A percentile compares a stretch with the other conserved stretches of the same genome.
Evolutionary conservation across 352 stramenopile genomes (phyloP).

Genomic region (Globisporangium orthogonon): DNA sequence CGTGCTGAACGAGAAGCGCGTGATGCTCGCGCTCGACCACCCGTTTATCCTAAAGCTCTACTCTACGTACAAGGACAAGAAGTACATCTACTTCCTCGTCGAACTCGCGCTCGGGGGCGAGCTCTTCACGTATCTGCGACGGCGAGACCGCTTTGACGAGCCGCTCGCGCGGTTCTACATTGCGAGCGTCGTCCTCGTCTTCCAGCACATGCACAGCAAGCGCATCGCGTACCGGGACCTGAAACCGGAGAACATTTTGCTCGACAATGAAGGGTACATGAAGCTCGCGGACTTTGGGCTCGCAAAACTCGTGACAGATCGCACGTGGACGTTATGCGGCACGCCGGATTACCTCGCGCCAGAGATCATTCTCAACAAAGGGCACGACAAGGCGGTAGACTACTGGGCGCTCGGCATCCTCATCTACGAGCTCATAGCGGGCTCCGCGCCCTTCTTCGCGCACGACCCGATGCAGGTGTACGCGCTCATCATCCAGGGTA

Average conservation of each 20-base stretch:
- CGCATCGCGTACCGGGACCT: slow-evolving; percentile 95
- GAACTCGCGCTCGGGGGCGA: slow-evolving; percentile 97
- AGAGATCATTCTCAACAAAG: slow-evolving; percentile 88
- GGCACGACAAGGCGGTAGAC: slow-evolving; percentile 89
- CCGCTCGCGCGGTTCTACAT: slow-evolving; percentile 91
- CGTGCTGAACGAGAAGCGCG: slow-evolving; percentile 96
- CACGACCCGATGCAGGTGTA: slow-evolving; percentile 96
- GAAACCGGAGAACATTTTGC: slow-evolving; percentile 93
- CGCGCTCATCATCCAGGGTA: slow-evolving; percentile 92
- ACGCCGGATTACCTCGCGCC: slow-evolving; percentile 93
- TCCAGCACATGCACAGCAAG: slow-evolving; percentile 95
- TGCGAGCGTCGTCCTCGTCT: slow-evolving; percentile 93
- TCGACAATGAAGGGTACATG: slow-evolving; percentile 93
- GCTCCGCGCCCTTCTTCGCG: slow-evolving; percentile 94
- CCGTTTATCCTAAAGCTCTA: slow-evolving; percentile 96
- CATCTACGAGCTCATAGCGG: slow-evolving; percentile 97
- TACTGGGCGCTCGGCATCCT: slow-evolving; percentile 97
- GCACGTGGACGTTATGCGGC: slow-evolving; percentile 93
- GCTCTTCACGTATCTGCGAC: slow-evolving; percentile 95
- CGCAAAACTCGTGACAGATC: slow-evolving; percentile 92
- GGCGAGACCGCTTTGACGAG: slow-evolving; percentile 92
- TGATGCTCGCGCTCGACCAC: slow-evolving; percentile 90
- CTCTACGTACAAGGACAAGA: slow-evolving; percentile 92
- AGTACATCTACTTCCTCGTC: slow-evolving; percentile 97
- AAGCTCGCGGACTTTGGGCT: slow-evolving; percentile 95